Evolutionary conservation across 352 stramenopile species (phyloP).

Genomic region (Pythium diclinum): DNA sequence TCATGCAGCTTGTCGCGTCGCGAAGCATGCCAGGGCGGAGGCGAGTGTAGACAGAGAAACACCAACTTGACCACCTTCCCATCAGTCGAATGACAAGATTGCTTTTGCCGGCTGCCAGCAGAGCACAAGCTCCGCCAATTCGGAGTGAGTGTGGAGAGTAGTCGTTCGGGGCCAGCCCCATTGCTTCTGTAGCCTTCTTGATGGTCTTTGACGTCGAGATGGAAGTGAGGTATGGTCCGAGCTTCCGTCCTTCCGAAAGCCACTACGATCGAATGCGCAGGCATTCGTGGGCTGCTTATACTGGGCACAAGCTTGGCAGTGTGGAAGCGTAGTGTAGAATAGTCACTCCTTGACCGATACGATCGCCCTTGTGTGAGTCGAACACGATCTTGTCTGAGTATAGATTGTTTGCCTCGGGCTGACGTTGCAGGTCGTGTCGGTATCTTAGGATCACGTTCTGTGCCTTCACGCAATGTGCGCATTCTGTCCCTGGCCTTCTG

Average conservation of each 20-base stretch:
- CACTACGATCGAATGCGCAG: slow-evolving; percentile 6
- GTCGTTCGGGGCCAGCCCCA: slow-evolving; percentile 11
- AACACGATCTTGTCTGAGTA: slow-evolving; percentile 2
- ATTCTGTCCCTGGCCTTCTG: slow-evolving; percentile 15
- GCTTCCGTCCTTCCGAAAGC: not conserved
- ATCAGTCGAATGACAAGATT: slow-evolving; percentile 22
- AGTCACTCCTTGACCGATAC: not conserved
- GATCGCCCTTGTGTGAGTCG: slow-evolving; percentile 13
- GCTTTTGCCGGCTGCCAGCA: slow-evolving; percentile 25
- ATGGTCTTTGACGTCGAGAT: slow-evolving; percentile 10
- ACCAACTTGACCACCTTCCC: slow-evolving; percentile 25
- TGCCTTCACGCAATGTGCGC: slow-evolving; percentile 3
- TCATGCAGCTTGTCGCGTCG: slow-evolving; percentile 29
- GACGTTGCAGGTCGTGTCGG: not conserved
- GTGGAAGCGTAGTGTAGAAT: slow-evolving; percentile 19
- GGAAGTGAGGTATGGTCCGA: slow-evolving; percentile 17
- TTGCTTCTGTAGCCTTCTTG: slow-evolving; percentile 13
- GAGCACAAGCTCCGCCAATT: slow-evolving; percentile 24
- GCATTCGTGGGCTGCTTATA: slow-evolving; percentile 16
- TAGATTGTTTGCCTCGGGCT: not conserved
- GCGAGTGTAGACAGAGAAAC: slow-evolving; percentile 27
- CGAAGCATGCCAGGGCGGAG: slow-evolving; percentile 21
- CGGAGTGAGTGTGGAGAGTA: slow-evolving; percentile 26
- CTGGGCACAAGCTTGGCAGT: slow-evolving; percentile 10
- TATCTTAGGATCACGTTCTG: slow-evolving; percentile 8